A percentile compares a stretch with the other conserved stretches of the same genome.
phyloP scores from a whole-genome alignment of 202 grass and related monocot species.

The Panicum hallii region DNA sequence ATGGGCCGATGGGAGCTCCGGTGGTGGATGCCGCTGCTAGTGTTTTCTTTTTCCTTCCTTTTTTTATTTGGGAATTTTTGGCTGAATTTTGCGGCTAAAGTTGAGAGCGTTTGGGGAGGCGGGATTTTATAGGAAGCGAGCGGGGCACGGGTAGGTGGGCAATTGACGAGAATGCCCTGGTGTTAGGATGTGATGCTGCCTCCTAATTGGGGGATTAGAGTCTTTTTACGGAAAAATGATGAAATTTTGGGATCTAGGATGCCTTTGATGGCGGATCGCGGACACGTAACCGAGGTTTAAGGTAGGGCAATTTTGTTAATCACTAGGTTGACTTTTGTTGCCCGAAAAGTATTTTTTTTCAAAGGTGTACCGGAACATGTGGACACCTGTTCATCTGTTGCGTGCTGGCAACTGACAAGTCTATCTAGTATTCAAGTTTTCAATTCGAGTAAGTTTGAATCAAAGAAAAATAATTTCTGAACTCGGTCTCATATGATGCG shows the following conservation, averaged over 20 bases:
- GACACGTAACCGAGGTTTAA: conserved; percentile 37
- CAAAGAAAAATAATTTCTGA: not conserved
- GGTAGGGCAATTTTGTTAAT: conserved; percentile 5
- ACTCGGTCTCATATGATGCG: not conserved
- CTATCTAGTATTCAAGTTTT: not conserved
- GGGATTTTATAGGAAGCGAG: conserved; percentile 42
- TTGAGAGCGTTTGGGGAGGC: not conserved
- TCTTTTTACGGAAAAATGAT: not conserved
- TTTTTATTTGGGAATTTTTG: conserved; percentile 4
- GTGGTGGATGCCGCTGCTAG: conserved; percentile 16
- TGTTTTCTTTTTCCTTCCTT: not conserved
- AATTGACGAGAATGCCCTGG: conserved; percentile 57
- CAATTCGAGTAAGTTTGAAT: not conserved
- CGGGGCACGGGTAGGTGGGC: not conserved
- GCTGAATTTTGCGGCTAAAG: conserved; percentile 50
- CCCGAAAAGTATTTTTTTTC: not conserved
- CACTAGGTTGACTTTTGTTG: not conserved
- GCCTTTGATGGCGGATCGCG: conserved; percentile 37
- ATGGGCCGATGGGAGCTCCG: not conserved
- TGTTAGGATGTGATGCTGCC: not conserved
- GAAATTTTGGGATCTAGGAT: not conserved
- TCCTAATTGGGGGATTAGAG: conserved; percentile 31
- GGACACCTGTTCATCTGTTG: conserved; percentile 7
- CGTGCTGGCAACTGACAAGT: not conserved
- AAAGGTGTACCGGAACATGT: not conserved